These are phyloP conservation scores for Candida tetrigidarum DNA, from an alignment of 1,139 yeast genomes.

Conservation along the genomic window DNA sequence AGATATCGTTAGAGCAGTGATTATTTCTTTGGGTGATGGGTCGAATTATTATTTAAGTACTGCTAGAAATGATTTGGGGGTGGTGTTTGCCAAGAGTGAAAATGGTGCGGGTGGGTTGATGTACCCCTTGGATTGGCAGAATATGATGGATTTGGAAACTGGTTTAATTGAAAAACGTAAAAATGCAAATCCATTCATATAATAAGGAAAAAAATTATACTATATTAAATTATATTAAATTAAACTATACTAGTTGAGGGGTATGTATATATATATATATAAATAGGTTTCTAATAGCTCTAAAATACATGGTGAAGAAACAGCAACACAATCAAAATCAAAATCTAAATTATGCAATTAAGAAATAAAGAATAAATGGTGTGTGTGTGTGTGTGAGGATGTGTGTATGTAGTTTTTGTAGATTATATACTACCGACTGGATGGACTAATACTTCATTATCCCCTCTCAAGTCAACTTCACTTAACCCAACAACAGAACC, in stretches of 20 bases:
- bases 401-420: background rate
- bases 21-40: conserved; percentile 92
- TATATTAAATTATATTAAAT: background rate
- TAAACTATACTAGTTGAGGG: conserved; percentile 2
- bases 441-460: conserved; percentile 40
- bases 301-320: background rate
- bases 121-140: conserved; percentile 96
- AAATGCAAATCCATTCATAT: conserved; percentile 83
- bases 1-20: conserved; percentile 83
- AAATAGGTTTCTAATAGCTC: background rate
- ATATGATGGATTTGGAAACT: conserved; percentile 78
- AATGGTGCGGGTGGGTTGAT: conserved; percentile 77
- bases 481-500: conserved; percentile 49
- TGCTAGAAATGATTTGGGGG: conserved; percentile 91
- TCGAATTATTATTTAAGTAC: conserved; percentile 87
- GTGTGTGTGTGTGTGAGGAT: background rate
- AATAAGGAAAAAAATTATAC: no score
- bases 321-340: no score
- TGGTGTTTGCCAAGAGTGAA: conserved; percentile 77
- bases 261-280: background rate
- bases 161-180: conserved; percentile 83
- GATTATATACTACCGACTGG: conserved; percentile 34
- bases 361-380: background rate
- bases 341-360: no score
- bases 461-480: conserved; percentile 78